Base-by-base conservation (phyloP, 441 rosid species). In the Aquilaria agallochum region DNA sequence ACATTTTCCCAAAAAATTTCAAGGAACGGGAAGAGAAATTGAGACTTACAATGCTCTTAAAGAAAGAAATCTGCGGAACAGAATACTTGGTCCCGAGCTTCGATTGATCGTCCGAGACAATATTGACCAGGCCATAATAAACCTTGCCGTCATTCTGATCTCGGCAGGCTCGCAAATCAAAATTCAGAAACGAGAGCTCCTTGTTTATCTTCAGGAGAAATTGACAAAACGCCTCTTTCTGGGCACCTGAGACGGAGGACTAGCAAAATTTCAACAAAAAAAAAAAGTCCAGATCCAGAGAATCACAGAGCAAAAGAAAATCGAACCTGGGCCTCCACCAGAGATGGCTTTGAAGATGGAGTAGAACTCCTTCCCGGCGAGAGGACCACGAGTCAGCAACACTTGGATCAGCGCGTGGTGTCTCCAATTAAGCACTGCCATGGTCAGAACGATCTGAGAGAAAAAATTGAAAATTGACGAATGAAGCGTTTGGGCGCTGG, bases 371-470 rank as follows among this genome's bases (percentile, higher is more conserved):
- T 65, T 70, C 76, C 83, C 95, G 58, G 67, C 50, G 42, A 94
- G 84, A 34, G 98, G 95, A 53, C 99, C 97, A 55, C 97, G 85
- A 4, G 84, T 73, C 66, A 94, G 72, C 73, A 91, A 62, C 60
- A 93, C 80, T 69, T 94, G 98, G 69, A 94, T 77, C 62, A 94
- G 84, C 52, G 87, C 63, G 49, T 90, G 92, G 77, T 94, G 98
- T 71, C 74, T 78, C 90, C 89, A 88, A 58, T 58, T 79, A 52
- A 89, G 74, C 65, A 71, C 70, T n/a, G 62, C 76, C 97, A 85
- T 87, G 47, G 20, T 61, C 59, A 53, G 34, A 48, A 10, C 1
- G 63, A 2, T 20, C 55, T 44, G 14, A n/a, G 45, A 64, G 61
- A 63, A 49, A 44, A 56, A 27, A 46, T 31, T 13, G n/a, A 42